A percentile compares a stretch with the other conserved stretches of the same genome.
Conservation (phyloP, 306 rosid species). For the Glycyrrhiza uralensis region DNA sequence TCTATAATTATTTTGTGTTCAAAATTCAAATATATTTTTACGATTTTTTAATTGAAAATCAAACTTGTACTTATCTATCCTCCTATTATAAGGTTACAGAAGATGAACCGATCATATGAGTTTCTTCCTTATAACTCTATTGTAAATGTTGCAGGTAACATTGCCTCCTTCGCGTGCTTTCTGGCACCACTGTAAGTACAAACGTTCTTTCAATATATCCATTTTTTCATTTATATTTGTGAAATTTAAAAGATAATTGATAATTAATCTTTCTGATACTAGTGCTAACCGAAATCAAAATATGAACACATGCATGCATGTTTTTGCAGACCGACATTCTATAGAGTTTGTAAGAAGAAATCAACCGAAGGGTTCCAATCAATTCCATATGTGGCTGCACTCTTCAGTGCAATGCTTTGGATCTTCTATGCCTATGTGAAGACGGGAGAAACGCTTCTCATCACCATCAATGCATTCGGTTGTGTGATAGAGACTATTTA, state of each 20-base stretch:
- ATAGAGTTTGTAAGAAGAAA: constrained; percentile 68
- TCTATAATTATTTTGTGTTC: too few species aligned
- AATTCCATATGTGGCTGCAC: constrained; percentile 70
- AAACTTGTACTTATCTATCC: too few species aligned
- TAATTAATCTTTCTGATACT: too few species aligned
- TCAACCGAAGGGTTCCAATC: constrained; percentile 88
- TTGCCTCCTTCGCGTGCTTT: constrained; percentile 67
- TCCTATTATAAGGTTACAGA: not conserved
- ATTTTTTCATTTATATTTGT: not conserved
- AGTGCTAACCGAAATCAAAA: not conserved
- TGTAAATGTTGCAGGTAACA: constrained; percentile 45
- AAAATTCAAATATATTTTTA: too few species aligned
- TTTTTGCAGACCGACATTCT: constrained; percentile 65
- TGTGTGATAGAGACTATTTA: constrained; percentile 80
- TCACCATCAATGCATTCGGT: constrained; percentile 71
- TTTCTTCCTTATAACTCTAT: not conserved
- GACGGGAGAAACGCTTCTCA: constrained; percentile 55
- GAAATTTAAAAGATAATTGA: too few species aligned
- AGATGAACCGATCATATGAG: not conserved
- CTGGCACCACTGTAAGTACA: constrained; percentile 80
- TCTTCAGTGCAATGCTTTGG: constrained; percentile 85
- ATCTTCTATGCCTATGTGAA: constrained; percentile 68
- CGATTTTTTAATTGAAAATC: too few species aligned
- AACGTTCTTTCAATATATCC: not conserved
- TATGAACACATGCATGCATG: not conserved